A percentile compares a stretch with the other conserved stretches of the same genome.
Evolutionary conservation across 495 filamentous ascomycete species (phyloP).

Genomic region (Glarea lozoyensis): DNA sequence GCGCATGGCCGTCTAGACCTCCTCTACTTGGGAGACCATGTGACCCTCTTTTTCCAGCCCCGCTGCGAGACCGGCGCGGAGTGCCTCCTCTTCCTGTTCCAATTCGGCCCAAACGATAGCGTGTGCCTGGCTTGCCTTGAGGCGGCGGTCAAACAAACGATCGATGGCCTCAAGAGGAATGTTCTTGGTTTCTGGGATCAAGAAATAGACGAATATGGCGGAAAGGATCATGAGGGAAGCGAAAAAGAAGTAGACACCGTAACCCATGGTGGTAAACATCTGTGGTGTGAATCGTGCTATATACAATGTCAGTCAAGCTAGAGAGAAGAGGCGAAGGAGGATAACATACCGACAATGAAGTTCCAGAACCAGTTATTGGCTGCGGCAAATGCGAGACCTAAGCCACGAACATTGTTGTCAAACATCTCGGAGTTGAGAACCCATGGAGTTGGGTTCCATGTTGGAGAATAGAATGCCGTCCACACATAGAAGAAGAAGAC

Average conservation of each 20-base stretch:
- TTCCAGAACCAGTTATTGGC: slow-evolving; percentile 55
- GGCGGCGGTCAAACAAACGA: slow-evolving; percentile 8
- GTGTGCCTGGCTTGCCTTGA: slow-evolving; percentile 10
- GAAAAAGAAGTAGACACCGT: slow-evolving; percentile 40
- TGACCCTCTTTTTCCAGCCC: slow-evolving; percentile 1
- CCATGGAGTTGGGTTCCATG: slow-evolving; percentile 68
- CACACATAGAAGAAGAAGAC: slow-evolving; percentile 77
- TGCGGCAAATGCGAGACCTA: slow-evolving; percentile 60
- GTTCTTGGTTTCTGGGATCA: slow-evolving; percentile 29
- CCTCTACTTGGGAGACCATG: slow-evolving; percentile 1
- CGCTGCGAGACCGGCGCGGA: slow-evolving; percentile 9
- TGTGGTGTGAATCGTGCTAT: slow-evolving; percentile 40
- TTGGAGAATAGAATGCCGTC: slow-evolving; percentile 68
- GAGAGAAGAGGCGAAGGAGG: too few species aligned
- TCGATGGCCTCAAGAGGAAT: slow-evolving; percentile 28
- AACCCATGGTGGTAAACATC: slow-evolving; percentile 36
- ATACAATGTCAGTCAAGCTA: too few species aligned
- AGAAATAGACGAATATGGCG: slow-evolving; percentile 26
- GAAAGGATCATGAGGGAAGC: slow-evolving; percentile 10
- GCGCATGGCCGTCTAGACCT: not conserved
- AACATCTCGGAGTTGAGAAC: slow-evolving; percentile 55
- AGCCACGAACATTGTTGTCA: slow-evolving; percentile 51
- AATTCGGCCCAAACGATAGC: slow-evolving; percentile 15
- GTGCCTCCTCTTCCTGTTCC: slow-evolving; percentile 10
- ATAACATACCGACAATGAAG: too few species aligned